These are phyloP conservation scores for Rhododendron mucronatum DNA, from an alignment of 148 eudicot species.

Conservation along the genomic window DNA sequence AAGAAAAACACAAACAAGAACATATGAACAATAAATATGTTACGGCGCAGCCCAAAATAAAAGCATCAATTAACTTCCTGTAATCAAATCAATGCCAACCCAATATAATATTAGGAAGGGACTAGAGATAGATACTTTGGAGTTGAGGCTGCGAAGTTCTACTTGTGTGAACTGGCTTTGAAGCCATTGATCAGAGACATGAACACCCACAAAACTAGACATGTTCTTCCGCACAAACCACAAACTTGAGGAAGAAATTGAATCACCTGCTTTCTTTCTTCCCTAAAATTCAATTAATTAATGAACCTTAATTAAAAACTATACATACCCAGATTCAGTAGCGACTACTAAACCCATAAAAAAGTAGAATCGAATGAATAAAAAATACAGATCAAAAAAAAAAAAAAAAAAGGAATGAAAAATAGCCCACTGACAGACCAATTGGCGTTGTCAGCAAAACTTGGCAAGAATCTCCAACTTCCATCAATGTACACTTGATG, in stretches of 20 bases:
- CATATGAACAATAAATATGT: neutral
- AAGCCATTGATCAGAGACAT: slow-evolving; percentile 60
- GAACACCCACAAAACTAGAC: slow-evolving; percentile 61
- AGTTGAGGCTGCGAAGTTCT: slow-evolving; percentile 55
- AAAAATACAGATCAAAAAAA: neutral
- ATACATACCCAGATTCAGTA: neutral
- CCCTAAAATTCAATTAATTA: neutral
- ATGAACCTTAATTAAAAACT: neutral
- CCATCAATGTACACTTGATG: neutral
- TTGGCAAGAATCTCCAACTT: neutral
- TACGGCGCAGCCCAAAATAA: neutral
- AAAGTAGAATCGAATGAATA: neutral
- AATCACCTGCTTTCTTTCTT: slow-evolving; percentile 5
- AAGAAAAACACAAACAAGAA: slow-evolving; percentile 1
- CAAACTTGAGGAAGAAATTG: slow-evolving; percentile 11
- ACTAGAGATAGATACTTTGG: slow-evolving; percentile 28
- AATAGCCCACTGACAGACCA: neutral
- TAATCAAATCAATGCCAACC: neutral
- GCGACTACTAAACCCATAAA: neutral
- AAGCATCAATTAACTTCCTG: neutral
- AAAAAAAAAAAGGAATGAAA: neutral
- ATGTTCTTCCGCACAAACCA: slow-evolving; percentile 22
- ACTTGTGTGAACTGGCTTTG: slow-evolving; percentile 75
- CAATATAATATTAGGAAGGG: neutral
- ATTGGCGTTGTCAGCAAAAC: neutral